These are phyloP conservation scores for Lactuca sativa DNA, from an alignment of 129 eudicot genomes.

Conservation along the genomic window DNA sequence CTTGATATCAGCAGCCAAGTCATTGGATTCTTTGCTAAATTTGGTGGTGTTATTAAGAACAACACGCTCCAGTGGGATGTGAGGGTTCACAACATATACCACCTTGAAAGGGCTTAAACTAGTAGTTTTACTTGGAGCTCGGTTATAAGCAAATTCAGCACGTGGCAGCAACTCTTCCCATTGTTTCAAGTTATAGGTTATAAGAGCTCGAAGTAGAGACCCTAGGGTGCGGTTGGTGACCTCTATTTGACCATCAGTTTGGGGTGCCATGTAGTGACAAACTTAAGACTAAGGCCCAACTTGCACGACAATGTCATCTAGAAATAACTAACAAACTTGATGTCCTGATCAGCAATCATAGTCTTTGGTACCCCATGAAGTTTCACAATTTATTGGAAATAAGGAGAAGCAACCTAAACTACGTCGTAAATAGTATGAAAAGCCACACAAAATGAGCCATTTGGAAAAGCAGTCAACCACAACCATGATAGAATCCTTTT, in stretches of 20 bases:
- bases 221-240: constrained; percentile 4
- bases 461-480: no score
- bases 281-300: neutral
- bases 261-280: constrained; percentile 22
- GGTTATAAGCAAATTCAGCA: constrained; percentile 24
- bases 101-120: neutral
- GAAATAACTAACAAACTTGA: constrained; percentile 23
- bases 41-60: neutral
- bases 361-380: constrained; percentile 10
- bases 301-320: constrained; percentile 27
- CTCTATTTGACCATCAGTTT: constrained; percentile 20
- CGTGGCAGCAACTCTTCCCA: constrained; percentile 10
- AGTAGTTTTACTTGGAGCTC: neutral
- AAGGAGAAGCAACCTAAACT: no score
- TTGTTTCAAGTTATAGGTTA: neutral
- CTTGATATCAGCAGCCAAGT: neutral
- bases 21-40: neutral
- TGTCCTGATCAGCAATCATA: constrained; percentile 14
- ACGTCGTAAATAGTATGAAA: no score
- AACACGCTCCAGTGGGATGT: neutral
- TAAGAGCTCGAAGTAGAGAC: neutral
- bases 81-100: constrained; percentile 6
- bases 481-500: no score
- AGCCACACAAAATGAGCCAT: no score
- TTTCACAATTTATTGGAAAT: no score